A percentile compares a stretch with the other conserved stretches of the same genome.
Conservation (phyloP, 1,139 yeast species). For the Geotrichum reessii region DNA sequence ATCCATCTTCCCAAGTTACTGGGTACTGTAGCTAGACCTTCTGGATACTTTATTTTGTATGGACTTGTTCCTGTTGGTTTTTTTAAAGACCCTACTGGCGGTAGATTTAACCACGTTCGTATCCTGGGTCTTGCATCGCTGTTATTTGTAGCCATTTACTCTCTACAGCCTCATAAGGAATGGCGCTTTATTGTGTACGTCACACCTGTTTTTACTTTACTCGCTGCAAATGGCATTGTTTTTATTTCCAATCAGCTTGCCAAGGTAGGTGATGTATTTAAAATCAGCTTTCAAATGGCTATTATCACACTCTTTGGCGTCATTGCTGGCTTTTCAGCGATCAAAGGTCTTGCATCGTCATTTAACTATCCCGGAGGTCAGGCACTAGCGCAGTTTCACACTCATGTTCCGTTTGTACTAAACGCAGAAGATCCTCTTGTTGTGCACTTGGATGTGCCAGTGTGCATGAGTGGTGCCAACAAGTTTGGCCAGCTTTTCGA, state of each 20-base stretch:
- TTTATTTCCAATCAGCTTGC: slow-evolving; percentile 12
- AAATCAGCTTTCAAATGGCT: slow-evolving; percentile 22
- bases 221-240: slow-evolving; percentile 62
- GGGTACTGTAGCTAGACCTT: slow-evolving; percentile 7
- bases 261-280: slow-evolving; percentile 1
- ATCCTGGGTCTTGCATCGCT: slow-evolving; percentile 45
- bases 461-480: slow-evolving; percentile 86
- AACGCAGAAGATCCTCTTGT: slow-evolving; percentile 20
- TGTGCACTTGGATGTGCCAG: slow-evolving; percentile 71
- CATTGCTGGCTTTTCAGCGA: slow-evolving; percentile 43
- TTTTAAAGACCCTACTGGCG: slow-evolving; percentile 23
- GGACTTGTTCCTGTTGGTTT: slow-evolving; percentile 45
- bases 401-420: slow-evolving; percentile 32
- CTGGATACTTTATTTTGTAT: slow-evolving; percentile 6
- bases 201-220: slow-evolving; percentile 59
- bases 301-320: slow-evolving; percentile 32
- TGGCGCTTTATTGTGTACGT: slow-evolving; percentile 84
- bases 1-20: slow-evolving; percentile 9
- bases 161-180: slow-evolving; percentile 87
- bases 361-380: slow-evolving; percentile 87
- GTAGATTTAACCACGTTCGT: slow-evolving; percentile 35
- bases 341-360: slow-evolving; percentile 59
- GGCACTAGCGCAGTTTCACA: slow-evolving; percentile 55
- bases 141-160: slow-evolving; percentile 54
- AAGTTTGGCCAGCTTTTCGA: slow-evolving; percentile 58